Conservation (phyloP, 345 rosid species). For the Lepidium africanum region DNA sequence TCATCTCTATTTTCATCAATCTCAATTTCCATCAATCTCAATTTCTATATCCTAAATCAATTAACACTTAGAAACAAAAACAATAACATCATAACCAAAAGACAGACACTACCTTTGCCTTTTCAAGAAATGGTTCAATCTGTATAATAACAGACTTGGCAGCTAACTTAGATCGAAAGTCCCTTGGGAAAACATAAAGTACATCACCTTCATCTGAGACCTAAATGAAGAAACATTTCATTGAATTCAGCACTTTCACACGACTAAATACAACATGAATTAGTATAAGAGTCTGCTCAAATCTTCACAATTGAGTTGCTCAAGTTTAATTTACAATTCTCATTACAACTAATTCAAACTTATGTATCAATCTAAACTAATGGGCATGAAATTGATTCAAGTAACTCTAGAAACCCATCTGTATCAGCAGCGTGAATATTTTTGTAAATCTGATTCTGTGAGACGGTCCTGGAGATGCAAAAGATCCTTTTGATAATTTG, state of each 20-base stretch:
- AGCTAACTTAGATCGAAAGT: slow-evolving; percentile 73
- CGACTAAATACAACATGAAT: background rate
- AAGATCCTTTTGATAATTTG: slow-evolving; percentile 41
- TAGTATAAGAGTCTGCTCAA: background rate
- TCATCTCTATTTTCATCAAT: slow-evolving; percentile 32
- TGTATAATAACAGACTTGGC: slow-evolving; percentile 76
- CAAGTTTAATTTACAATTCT: background rate
- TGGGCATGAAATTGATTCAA: background rate
- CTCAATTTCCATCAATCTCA: too few relatives aligned
- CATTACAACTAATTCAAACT: background rate
- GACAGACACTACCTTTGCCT: slow-evolving; percentile 78
- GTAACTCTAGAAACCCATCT: slow-evolving; percentile 89
- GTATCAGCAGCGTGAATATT: slow-evolving; percentile 94
- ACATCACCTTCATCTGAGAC: slow-evolving; percentile 97
- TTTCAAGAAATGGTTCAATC: slow-evolving; percentile 72
- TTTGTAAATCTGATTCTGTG: too few relatives aligned
- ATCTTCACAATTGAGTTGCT: background rate
- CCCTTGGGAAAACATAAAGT: slow-evolving; percentile 77
- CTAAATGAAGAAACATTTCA: slow-evolving; percentile 44
- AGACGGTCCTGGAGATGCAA: slow-evolving; percentile 44
- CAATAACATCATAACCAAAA: background rate
- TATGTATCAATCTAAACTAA: background rate
- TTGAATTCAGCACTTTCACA: slow-evolving; percentile 33
- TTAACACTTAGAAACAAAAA: background rate
- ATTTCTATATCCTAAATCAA: slow-evolving; percentile 19